Evolutionary conservation across 2,329 filamentous ascomycete species (phyloP).

Genomic region (Septoria petroselini): DNA sequence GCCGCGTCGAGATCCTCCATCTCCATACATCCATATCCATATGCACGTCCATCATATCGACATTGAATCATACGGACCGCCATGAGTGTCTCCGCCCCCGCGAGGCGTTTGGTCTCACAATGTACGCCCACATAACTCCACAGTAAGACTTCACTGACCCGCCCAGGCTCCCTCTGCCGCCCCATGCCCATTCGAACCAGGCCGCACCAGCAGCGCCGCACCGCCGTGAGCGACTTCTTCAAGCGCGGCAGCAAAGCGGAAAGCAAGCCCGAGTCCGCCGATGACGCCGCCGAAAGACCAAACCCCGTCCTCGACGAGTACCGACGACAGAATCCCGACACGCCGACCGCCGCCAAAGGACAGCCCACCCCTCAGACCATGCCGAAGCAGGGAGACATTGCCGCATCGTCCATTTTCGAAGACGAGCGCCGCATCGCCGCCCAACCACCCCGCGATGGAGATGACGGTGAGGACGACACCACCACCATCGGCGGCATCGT

Average conservation of each 20-base stretch:
- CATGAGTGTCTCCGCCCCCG: constrained; percentile 66
- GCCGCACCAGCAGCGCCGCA: constrained; percentile 11
- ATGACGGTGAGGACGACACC: constrained; percentile 21
- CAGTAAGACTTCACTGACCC: constrained; percentile 1
- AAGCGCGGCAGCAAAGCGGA: constrained; percentile 1
- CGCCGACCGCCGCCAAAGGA: not conserved
- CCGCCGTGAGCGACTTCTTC: constrained; percentile 11
- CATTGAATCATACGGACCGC: too few species aligned
- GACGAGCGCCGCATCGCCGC: constrained; percentile 38
- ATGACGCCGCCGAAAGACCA: constrained; percentile 8
- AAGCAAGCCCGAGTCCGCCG: too few species aligned
- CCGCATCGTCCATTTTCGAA: constrained; percentile 54
- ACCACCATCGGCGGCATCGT: constrained; percentile 16
- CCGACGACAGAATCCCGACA: constrained; percentile 36
- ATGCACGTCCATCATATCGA: constrained; percentile 25
- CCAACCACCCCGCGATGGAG: constrained; percentile 1
- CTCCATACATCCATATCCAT: too few species aligned
- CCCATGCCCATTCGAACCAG: constrained; percentile 15
- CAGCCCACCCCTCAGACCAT: constrained; percentile 18
- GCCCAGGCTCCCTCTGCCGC: constrained; percentile 10
- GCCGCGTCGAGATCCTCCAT: too few species aligned
- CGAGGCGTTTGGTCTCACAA: constrained; percentile 58
- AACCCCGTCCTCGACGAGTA: constrained; percentile 64
- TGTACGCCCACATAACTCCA: constrained; percentile 47
- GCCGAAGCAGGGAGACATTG: constrained; percentile 44